Percentiles rank a stretch among this genome's conserved stretches.
Conservation (phyloP, 345 rosid genomes). For the Dipteronia dyeriana region DNA sequence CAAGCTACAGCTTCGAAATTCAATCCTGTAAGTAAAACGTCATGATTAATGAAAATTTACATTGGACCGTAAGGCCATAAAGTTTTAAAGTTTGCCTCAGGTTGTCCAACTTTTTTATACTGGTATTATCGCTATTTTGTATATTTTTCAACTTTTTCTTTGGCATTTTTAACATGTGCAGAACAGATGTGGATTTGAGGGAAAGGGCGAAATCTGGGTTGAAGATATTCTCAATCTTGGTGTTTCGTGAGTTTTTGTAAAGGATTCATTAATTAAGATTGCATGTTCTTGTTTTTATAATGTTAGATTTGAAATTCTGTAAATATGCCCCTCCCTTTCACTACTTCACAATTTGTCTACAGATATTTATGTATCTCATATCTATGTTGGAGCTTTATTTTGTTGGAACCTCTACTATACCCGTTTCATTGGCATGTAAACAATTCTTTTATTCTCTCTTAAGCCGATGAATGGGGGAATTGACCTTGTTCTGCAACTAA, state of each 20-base stretch:
- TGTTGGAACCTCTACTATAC: not conserved
- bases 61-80: not conserved
- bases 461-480: not conserved
- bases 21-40: conserved; percentile 68
- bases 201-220: conserved; percentile 92
- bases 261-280: too few species aligned
- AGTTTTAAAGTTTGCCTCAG: conserved; percentile 5
- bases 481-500: conserved; percentile 15
- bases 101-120: not conserved
- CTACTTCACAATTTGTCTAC: too few species aligned
- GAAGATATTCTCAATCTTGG: conserved; percentile 94
- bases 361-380: not conserved
- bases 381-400: not conserved
- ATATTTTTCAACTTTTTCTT: conserved; percentile 13
- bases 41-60: not conserved
- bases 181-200: conserved; percentile 95
- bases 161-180: conserved; percentile 36
- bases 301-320: too few species aligned
- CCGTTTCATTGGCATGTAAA: not conserved
- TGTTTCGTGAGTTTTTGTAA: conserved; percentile 67
- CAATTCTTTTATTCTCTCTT: not conserved
- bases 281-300: too few species aligned
- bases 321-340: too few species aligned
- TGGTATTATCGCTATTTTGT: not conserved
- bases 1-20: conserved; percentile 60